Base-by-base conservation (phyloP, 1,284 basidiomycete species). In the Moesziomyces parantarcticus region DNA sequence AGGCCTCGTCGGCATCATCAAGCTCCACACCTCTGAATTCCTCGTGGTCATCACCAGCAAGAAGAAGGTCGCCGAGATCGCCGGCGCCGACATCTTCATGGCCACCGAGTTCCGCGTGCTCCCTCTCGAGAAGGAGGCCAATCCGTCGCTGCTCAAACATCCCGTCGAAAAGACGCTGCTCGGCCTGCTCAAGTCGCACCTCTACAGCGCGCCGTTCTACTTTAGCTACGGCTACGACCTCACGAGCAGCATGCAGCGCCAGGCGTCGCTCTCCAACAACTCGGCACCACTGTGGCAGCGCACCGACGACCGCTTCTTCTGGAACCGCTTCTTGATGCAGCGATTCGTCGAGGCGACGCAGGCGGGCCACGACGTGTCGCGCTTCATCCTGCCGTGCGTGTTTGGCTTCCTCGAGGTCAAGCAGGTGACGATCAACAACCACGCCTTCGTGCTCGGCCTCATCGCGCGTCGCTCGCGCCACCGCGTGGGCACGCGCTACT, bases 221-320 rank as follows among this genome's bases (percentile, higher is more conserved):
- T 97, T 96, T 85, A 93, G 92, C 76, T 97, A 98, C 85, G 89
- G 88, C 5, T 96, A 90, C 88, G 94, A 98, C 84, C 84, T 99
- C 68, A 97, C 96, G 16, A 90, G 92, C 66, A 88, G 92, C 57
- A 85, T 98, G 74, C 95, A 99, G 87, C 88, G 89, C 50, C 95
- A 98, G 84, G 90, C 89, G 87, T 84, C 54, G 10, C 16, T 75
- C n/a, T 43, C 48, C 14, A 84, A 86, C 64, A 86, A 88, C 44
- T 83, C 86, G 43, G 88, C 86, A 82, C 87, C 89, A 25, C 86
- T 91, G 70, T 94, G 89, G 91, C 77, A 85, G 60, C 74, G 80
- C 89, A 91, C 91, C 32, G 96, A 99, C 78, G 93, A 97, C 80
- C 89, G 96, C 71, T 99, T 99, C 87, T 99, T 98, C 86, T 99